Percentiles rank a stretch among this genome's conserved stretches.
phyloP scores from a whole-genome alignment of 164 flowering plant genomes.

The Sextonia rubra region DNA sequence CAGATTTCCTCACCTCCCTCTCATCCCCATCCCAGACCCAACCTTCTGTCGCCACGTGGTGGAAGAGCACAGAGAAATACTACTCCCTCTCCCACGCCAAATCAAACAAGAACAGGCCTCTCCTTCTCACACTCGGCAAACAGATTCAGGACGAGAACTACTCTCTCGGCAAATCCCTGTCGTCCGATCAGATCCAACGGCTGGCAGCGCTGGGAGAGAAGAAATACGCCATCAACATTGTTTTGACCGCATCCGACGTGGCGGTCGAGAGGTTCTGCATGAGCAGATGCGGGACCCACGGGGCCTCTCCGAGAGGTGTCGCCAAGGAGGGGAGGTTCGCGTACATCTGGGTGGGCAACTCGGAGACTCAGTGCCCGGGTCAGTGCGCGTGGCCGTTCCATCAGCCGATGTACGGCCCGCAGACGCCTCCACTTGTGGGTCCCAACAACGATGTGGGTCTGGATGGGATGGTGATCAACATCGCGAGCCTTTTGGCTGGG shows the following conservation, averaged over 20 bases:
- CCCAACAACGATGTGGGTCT: slow-evolving; percentile 61
- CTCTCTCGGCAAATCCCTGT: slow-evolving; percentile 53
- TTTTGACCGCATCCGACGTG: slow-evolving; percentile 54
- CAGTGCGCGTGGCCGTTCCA: slow-evolving; percentile 70
- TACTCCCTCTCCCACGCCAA: slow-evolving; percentile 26
- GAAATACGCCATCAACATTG: slow-evolving; percentile 42
- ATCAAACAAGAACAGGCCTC: background rate
- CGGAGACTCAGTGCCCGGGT: slow-evolving; percentile 60
- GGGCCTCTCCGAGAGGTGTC: slow-evolving; percentile 17
- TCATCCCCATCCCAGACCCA: slow-evolving; percentile 10
- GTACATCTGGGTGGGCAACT: slow-evolving; percentile 68
- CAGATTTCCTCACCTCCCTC: slow-evolving; percentile 56
- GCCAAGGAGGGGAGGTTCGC: slow-evolving; percentile 33
- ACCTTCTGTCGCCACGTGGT: slow-evolving; percentile 65
- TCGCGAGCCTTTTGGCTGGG: slow-evolving; percentile 51
- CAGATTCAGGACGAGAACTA: slow-evolving; percentile 46
- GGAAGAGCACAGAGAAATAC: slow-evolving; percentile 50
- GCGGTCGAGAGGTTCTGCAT: slow-evolving; percentile 52
- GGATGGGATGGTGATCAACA: slow-evolving; percentile 54
- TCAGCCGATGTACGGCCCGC: slow-evolving; percentile 65
- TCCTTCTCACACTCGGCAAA: slow-evolving; percentile 29
- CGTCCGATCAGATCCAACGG: slow-evolving; percentile 21
- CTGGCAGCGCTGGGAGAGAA: slow-evolving; percentile 37
- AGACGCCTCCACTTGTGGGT: slow-evolving; percentile 44
- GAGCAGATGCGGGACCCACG: slow-evolving; percentile 56